These are phyloP conservation scores for Magnusiomyces paraingens DNA, from an alignment of 1,139 yeast species.

Conservation along the genomic window DNA sequence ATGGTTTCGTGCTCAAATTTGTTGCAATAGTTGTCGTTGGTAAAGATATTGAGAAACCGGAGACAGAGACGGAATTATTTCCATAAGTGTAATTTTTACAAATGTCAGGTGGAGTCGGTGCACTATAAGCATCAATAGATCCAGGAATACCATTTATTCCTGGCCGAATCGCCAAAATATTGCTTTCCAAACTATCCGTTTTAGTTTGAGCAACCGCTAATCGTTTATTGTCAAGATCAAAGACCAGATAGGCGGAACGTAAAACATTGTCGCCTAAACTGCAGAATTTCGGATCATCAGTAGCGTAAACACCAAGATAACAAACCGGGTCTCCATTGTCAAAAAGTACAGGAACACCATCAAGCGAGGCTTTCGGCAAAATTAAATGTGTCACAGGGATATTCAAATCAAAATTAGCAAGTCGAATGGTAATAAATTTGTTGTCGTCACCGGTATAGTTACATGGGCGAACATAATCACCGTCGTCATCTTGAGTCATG, in stretches of 20 bases:
- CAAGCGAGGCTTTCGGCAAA: slow-evolving; percentile 9
- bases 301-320: slow-evolving; percentile 43
- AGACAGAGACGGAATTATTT: too few relatives aligned
- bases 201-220: slow-evolving; percentile 52
- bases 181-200: not conserved
- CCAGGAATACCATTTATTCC: slow-evolving; percentile 4
- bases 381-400: slow-evolving; percentile 12
- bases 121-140: not conserved
- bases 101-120: not conserved
- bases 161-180: not conserved
- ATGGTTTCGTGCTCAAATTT: too few relatives aligned
- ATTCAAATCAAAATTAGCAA: slow-evolving; percentile 8
- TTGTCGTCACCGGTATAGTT: slow-evolving; percentile 17
- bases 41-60: too few relatives aligned
- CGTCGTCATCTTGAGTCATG: slow-evolving; percentile 8
- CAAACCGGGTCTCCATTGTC: slow-evolving; percentile 52
- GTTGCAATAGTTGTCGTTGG: too few relatives aligned
- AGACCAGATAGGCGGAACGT: slow-evolving; percentile 52
- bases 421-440: slow-evolving; percentile 12
- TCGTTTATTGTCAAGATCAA: slow-evolving; percentile 54
- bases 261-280: slow-evolving; percentile 62
- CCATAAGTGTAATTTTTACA: not conserved
- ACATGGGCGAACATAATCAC: slow-evolving; percentile 24
- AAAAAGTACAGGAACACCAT: slow-evolving; percentile 29
- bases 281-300: slow-evolving; percentile 42